phyloP scores from a whole-genome alignment of 805 yeast species.

The Komagataella pastoris region DNA sequence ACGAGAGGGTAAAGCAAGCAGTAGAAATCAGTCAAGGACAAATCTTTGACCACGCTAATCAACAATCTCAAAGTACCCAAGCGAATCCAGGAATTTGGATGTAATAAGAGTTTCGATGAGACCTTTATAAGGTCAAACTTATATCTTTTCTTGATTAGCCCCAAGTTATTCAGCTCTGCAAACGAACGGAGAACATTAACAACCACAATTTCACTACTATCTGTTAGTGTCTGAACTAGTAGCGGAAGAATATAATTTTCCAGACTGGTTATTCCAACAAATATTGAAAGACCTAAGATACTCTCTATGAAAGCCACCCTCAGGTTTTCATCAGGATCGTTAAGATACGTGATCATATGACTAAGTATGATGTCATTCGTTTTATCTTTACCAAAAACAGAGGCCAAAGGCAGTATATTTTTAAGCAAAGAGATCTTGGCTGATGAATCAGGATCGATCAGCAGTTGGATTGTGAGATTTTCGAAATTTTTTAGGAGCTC shows the following conservation, averaged over 20 bases:
- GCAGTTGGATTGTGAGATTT: slow-evolving; percentile 42
- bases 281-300: slow-evolving; percentile 61
- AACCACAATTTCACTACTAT: slow-evolving; percentile 73
- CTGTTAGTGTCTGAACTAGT: slow-evolving; percentile 69
- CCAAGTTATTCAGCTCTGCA: slow-evolving; percentile 40
- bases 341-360: slow-evolving; percentile 82
- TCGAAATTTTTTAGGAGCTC: slow-evolving; percentile 45
- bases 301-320: slow-evolving; percentile 61
- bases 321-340: slow-evolving; percentile 59
- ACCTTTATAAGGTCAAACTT: slow-evolving; percentile 41
- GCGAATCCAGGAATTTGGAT: slow-evolving; percentile 81
- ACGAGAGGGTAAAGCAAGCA: slow-evolving; percentile 77
- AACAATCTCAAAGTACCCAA: slow-evolving; percentile 53
- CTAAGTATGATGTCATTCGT: slow-evolving; percentile 83
- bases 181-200: slow-evolving; percentile 51
- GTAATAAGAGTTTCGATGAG: slow-evolving; percentile 49
- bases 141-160: slow-evolving; percentile 35
- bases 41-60: slow-evolving; percentile 43
- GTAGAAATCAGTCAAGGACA: slow-evolving; percentile 66
- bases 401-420: slow-evolving; percentile 66
- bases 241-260: slow-evolving; percentile 85
- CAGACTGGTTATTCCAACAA: slow-evolving; percentile 67
- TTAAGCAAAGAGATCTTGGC: slow-evolving; percentile 61
- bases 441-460: slow-evolving; percentile 54
- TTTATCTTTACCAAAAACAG: slow-evolving; percentile 74